phyloP scores from a whole-genome alignment of 176 grass and related monocot genomes.

The Microstegium vimineum region DNA sequence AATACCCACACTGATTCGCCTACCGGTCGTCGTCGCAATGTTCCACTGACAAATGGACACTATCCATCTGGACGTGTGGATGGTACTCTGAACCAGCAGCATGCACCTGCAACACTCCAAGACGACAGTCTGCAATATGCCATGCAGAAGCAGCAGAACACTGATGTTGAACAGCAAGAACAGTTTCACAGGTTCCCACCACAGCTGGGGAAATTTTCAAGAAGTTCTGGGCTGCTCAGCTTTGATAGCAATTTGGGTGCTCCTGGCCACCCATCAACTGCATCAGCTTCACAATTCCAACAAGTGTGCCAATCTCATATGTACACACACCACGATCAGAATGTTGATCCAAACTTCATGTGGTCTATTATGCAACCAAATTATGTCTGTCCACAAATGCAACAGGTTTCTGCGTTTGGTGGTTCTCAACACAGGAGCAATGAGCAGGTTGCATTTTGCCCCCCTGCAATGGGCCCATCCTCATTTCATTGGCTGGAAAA shows the following conservation, averaged over 20 bases:
- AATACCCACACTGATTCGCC: slow-evolving; percentile 14
- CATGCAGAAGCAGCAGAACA: slow-evolving; percentile 14
- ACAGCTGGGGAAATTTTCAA: slow-evolving; percentile 17
- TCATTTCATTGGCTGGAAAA: slow-evolving; percentile 14
- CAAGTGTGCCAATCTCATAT: slow-evolving; percentile 22
- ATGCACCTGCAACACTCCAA: slow-evolving; percentile 7
- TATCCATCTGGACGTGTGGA: slow-evolving; percentile 1
- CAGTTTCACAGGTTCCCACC: slow-evolving; percentile 14
- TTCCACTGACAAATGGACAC: slow-evolving; percentile 18
- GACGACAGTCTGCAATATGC: slow-evolving; percentile 11
- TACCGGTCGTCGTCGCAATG: not conserved
- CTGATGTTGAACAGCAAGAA: slow-evolving; percentile 18
- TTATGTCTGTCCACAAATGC: slow-evolving; percentile 37
- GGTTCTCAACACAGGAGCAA: slow-evolving; percentile 28
- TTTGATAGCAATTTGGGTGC: not conserved
- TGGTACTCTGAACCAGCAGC: not conserved
- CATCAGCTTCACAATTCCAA: slow-evolving; percentile 18
- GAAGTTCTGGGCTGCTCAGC: slow-evolving; percentile 4
- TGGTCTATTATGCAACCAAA: slow-evolving; percentile 16
- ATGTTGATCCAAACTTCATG: slow-evolving; percentile 35
- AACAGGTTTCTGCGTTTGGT: slow-evolving; percentile 35
- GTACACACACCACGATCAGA: slow-evolving; percentile 27
- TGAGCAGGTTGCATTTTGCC: not conserved
- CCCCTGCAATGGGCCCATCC: not conserved
- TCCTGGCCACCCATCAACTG: slow-evolving; percentile 24